Evolutionary conservation across 2,329 filamentous ascomycete species (phyloP), one percentile per base, ranked within the genome.

Genomic region (Talaromyces amestolkiae): DNA sequence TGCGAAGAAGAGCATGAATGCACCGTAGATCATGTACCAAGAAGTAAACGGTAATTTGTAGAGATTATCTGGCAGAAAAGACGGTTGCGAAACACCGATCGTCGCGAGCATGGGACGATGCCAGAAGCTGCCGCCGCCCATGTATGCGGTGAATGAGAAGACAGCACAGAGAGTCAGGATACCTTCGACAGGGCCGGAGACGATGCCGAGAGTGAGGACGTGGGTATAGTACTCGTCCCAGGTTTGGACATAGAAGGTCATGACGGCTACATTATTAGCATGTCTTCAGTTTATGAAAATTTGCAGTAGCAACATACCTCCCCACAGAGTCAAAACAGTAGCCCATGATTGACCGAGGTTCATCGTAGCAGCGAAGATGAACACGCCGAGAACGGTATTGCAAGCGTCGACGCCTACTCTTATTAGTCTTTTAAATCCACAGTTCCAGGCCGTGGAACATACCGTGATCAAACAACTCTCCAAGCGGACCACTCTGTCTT

Each of bases 201-300:
- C 85, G 68, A 98, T 82, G 66, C 95, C 95, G 6, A 99, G 86
- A 1, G 93, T 97, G 58, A 99, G 86, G 3, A 93, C 95, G 78
- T 97, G 93, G 61, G 95, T 99, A 81, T 98, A 94, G 80, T 98
- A 99, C 78, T 98, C 95, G 75, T 99, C 95, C 95, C 95, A 99
- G 39, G 95, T 98, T 78, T 98, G 95, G 49, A 98, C 90, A 78
- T 98, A 98, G 79, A 99, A 99, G n/a, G 95, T 97, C 72, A 96
- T 83, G 66, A 94, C 87, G 7, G 91, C 90, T 92, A 62, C 51
- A 37, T 13, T 7, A 33, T 53, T 33, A 53, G 27, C 27, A 3
- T 31, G 24, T 27, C 3, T n/a, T 10, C 3, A 17, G 17, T 7
- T 7, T n/a, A n/a, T 24, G 22, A 47, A 19, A 6, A 15, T 49